A percentile compares a stretch with the other conserved stretches of the same genome.
These are phyloP conservation scores for Chlorella sp. DNA, from an alignment of 139 green algal species.

Conservation along the genomic window DNA sequence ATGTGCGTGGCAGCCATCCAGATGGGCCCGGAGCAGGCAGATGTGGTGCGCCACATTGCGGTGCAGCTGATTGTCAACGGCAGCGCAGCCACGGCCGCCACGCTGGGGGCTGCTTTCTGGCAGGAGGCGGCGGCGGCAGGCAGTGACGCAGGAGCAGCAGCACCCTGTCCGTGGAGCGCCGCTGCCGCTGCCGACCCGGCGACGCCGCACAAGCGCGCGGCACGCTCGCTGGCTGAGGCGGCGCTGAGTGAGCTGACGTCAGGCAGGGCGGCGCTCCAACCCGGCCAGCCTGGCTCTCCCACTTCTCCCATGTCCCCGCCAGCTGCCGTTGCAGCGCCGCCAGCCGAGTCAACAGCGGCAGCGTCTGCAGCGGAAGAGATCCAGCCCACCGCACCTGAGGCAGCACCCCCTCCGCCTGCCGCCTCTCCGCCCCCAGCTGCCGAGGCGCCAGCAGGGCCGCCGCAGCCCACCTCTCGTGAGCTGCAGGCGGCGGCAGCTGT, in stretches of 20 bases:
- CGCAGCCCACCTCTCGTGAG: neutral
- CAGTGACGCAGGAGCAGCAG: neutral
- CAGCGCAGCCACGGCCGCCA: neutral
- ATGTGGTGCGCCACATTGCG: neutral
- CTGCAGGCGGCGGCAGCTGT: constrained; percentile 1
- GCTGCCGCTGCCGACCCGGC: neutral
- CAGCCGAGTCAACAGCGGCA: neutral
- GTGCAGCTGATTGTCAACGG: neutral
- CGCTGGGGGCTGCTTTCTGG: neutral
- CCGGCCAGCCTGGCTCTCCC: neutral
- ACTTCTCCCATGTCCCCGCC: too few species aligned
- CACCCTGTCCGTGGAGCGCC: too few species aligned
- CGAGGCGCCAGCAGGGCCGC: neutral
- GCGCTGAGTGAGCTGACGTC: neutral
- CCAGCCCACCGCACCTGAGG: neutral
- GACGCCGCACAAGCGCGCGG: neutral
- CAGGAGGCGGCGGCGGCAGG: neutral
- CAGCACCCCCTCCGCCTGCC: neutral
- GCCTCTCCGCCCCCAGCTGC: neutral
- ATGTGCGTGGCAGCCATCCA: neutral
- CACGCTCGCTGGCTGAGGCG: neutral
- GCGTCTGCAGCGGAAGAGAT: neutral
- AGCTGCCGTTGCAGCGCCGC: neutral
- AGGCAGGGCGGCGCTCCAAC: neutral
- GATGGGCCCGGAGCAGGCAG: neutral